Evolutionary conservation across 2,329 filamentous ascomycete species (phyloP).

Genomic region (Allantophomopsis cytisporea): DNA sequence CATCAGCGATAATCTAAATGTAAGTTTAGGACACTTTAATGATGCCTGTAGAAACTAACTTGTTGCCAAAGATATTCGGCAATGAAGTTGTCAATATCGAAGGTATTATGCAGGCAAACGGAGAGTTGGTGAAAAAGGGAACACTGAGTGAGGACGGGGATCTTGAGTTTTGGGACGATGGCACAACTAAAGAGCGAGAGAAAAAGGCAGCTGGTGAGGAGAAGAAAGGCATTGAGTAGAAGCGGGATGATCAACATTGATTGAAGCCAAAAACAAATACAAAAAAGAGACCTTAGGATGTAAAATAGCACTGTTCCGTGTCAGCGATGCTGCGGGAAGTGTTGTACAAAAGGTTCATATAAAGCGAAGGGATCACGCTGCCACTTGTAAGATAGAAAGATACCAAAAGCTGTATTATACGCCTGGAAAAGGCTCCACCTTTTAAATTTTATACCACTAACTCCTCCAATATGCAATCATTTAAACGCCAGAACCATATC

Average conservation of each 20-base stretch:
- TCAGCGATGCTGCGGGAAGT: too few species aligned
- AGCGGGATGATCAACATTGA: neutral
- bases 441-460: too few species aligned
- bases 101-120: conserved; percentile 64
- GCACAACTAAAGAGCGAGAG: conserved; percentile 9
- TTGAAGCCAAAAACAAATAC: too few species aligned
- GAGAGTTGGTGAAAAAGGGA: conserved; percentile 59
- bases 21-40: conserved; percentile 13
- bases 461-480: too few species aligned
- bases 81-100: conserved; percentile 59
- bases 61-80: conserved; percentile 47
- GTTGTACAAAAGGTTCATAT: too few species aligned
- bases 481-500: too few species aligned
- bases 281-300: too few species aligned
- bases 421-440: too few species aligned
- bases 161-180: conserved; percentile 81
- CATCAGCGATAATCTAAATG: conserved; percentile 77
- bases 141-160: conserved; percentile 66
- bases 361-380: too few species aligned
- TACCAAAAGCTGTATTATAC: too few species aligned
- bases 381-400: too few species aligned
- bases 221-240: neutral
- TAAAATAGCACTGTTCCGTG: too few species aligned
- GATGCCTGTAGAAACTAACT: conserved; percentile 2
- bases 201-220: conserved; percentile 1